Base-by-base conservation (phyloP, 345 rosid genomes). In the Mercurialis annua region DNA sequence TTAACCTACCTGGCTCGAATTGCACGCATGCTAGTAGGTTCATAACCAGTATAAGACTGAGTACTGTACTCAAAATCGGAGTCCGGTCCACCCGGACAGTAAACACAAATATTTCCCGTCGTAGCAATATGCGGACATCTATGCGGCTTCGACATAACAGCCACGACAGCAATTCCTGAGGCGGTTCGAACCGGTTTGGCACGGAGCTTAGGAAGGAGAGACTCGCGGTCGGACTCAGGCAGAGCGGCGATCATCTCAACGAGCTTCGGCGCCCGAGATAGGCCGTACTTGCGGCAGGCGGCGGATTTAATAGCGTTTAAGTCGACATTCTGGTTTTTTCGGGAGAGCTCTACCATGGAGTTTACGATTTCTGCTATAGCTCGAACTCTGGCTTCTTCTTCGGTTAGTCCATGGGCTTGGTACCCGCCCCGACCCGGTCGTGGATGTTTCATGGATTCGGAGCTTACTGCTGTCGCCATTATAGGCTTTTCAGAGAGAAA, bases 1-100 rank as follows among this genome's bases (percentile, higher is more conserved):
- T 59, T 46, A 34, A 34, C 67, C 62, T 52, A 94, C 99, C 99
- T 92, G 51, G 99, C 98, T 62, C 99, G 85, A 82, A 95, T 95
- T 9, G 99, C 98, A 46, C 98, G 92, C 99, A 95, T 95, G 64
- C 98, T 95, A 8, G 99, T 95, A 0, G 99, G 99, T 81, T 95
- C 99, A 29, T 95, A 95, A 12, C 99, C 98, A 66, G 98, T 95
- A 60, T 95, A 95, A 10, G 98, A 92, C 86, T 95, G 99, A 18
- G 99, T 95, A 75, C 96, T 95, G 57, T 92, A 95, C 84, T 95
- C 99, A 55, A 95, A 95, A 73, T 92, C 99, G 11, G 99, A 95
- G 69, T 95, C 99, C 6, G 97, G 99, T 27, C 98, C 97, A 64
- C 98, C 99, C 3, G 98, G 97, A 38, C 99, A 92, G 27, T 95